Base-by-base conservation (phyloP, 2,329 filamentous ascomycete species). In the Talaromyces funiculosus region DNA sequence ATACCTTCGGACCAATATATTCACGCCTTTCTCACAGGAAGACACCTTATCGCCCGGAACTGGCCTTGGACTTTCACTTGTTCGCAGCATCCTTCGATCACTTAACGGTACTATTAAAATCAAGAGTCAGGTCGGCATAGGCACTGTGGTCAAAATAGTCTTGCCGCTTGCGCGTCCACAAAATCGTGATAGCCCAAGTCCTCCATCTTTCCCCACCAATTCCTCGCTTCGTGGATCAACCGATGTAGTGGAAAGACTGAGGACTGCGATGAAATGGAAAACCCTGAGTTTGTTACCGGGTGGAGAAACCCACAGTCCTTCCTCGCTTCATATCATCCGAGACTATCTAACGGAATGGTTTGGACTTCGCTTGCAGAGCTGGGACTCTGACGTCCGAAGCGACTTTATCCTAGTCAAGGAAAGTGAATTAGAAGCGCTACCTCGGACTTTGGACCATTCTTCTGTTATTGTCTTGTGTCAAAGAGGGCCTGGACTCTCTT, bases 21-120 rank as follows among this genome's bases (percentile, higher is more conserved):
- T 85, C 66, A 80, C 78, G 0, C 83, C 85, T 0, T 88, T 88
- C 64, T 73, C 77, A 0, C 86, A 88, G 62, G 86, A 88, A 65
- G 78, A 86, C 29, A 67, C 73, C 1, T 68, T 88, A 0, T 74
- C 79, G 0, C 78, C 81, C 0, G 86, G 86, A 0, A 83, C 82
- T 0, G 86, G 86, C 0, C 75, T 89, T 0, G 86, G 86, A 0
- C 72, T 89, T 22, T 84, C 81, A 38, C 80, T 88, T 4, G 85
- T 88, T 3, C 77, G 79, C 35, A 63, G 71, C 67, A 82, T 88
- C 3, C 77, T 86, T 8, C 76, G 79, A n/a, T 80, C 81, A 42
- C 73, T 87, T 0, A 78, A 78, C 2, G 85, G 84, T 0, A 75
- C 73, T 1, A 82, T 87, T 38, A 76, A 81, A 9, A 76, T 87